Evolutionary conservation across 257 asterid genomes (phyloP).

Genomic region (Solanum dulcamara): DNA sequence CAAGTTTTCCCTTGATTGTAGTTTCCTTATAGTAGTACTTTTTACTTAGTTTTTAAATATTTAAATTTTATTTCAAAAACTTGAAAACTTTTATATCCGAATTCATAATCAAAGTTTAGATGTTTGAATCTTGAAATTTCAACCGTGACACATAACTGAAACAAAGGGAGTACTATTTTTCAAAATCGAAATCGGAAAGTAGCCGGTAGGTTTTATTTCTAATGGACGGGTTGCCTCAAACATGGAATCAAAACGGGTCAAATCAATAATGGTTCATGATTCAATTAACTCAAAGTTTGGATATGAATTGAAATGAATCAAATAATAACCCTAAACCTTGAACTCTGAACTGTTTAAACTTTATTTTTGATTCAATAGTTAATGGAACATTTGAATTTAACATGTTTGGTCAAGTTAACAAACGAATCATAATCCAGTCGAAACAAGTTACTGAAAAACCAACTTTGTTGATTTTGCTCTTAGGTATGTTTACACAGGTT

Average conservation of each 20-base stretch:
- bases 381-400: not conserved
- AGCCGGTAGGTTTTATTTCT: not conserved
- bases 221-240: not conserved
- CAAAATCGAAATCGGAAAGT: not conserved
- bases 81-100: too few relatives aligned
- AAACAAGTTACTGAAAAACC: not conserved
- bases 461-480: not conserved
- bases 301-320: not conserved
- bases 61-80: too few relatives aligned
- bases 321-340: too few relatives aligned
- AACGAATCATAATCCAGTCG: not conserved
- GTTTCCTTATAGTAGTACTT: not conserved
- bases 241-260: not conserved
- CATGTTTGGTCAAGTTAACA: not conserved
- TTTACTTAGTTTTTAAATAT: not conserved
- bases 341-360: not conserved
- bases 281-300: not conserved
- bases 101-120: not conserved
- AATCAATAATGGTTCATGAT: not conserved
- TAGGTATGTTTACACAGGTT: slow-evolving; percentile 40
- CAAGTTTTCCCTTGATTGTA: not conserved
- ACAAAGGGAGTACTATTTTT: not conserved
- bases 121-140: not conserved
- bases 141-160: not conserved
- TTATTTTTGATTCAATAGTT: not conserved